phyloP scores from a whole-genome alignment of 148 eudicot species.

The Selenicereus undatus region DNA sequence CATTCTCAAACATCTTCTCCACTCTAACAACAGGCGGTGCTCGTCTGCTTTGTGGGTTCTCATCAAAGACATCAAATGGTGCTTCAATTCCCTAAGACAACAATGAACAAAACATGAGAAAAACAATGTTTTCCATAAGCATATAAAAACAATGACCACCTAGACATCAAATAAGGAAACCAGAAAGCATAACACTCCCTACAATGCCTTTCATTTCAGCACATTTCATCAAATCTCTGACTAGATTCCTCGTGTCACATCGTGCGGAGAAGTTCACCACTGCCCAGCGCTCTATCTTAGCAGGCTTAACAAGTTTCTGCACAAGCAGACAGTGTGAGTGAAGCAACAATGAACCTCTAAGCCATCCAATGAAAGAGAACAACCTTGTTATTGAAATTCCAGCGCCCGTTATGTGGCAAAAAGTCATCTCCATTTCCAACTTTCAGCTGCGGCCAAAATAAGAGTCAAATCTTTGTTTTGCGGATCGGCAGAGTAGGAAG shows the following conservation, averaged over 20 bases:
- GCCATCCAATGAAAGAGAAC: background rate
- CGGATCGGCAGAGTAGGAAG: background rate
- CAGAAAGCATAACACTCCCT: conserved; percentile 24
- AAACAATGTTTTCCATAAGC: background rate
- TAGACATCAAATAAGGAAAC: background rate
- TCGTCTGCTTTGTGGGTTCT: conserved; percentile 62
- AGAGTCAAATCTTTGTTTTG: background rate
- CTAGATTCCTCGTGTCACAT: conserved; percentile 53
- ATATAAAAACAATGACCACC: background rate
- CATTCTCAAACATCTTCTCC: conserved; percentile 80
- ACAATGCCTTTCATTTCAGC: conserved; percentile 79
- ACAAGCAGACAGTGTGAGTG: conserved; percentile 4
- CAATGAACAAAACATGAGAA: background rate
- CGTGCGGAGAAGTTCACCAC: conserved; percentile 88
- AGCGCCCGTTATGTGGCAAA: conserved; percentile 80
- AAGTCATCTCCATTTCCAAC: conserved; percentile 82
- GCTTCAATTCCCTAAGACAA: conserved; percentile 45
- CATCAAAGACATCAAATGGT: conserved; percentile 79
- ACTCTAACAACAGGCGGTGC: conserved; percentile 85
- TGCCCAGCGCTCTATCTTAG: conserved; percentile 71
- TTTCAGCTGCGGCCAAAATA: conserved; percentile 47
- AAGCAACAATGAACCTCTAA: background rate
- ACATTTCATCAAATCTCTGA: conserved; percentile 61
- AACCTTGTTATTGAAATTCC: conserved; percentile 96
- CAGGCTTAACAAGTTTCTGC: conserved; percentile 71